phyloP scores from a whole-genome alignment of 2,329 filamentous ascomycete genomes.

The Pseudopithomyces chartarum region DNA sequence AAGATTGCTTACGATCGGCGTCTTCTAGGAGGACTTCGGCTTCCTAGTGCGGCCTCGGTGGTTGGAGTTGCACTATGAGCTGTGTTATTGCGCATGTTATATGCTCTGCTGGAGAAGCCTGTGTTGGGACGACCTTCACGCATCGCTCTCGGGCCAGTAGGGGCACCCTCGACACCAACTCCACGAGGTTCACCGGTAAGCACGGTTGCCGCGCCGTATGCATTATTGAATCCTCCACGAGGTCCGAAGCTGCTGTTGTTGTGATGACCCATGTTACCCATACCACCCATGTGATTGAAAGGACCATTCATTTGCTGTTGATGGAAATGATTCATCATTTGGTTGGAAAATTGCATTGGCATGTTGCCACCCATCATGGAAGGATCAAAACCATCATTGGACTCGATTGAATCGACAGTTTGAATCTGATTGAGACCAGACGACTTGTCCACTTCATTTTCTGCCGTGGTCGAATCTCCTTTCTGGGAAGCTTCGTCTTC shows the following conservation, averaged over 20 bases:
- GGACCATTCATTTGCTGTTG: constrained; percentile 56
- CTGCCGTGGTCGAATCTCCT: constrained; percentile 24
- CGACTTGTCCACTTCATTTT: constrained; percentile 17
- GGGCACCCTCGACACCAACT: constrained; percentile 72
- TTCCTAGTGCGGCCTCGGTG: constrained; percentile 24
- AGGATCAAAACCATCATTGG: constrained; percentile 27
- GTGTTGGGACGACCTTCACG: constrained; percentile 85
- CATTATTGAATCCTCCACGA: constrained; percentile 52
- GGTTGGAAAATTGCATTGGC: constrained; percentile 29
- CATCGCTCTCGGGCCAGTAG: constrained; percentile 94
- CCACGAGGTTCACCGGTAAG: constrained; percentile 50
- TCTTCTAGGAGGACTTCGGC: constrained; percentile 35
- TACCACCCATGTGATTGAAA: constrained; percentile 47
- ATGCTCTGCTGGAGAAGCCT: constrained; percentile 67
- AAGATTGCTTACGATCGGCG: constrained; percentile 35
- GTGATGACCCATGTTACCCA: constrained; percentile 45
- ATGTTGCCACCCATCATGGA: constrained; percentile 32
- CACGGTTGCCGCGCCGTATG: constrained; percentile 45
- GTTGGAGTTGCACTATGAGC: constrained; percentile 26
- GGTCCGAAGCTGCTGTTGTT: constrained; percentile 47
- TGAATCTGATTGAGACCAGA: constrained; percentile 40
- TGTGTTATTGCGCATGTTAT: constrained; percentile 33
- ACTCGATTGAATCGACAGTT: constrained; percentile 37
- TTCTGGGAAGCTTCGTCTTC: constrained; percentile 11
- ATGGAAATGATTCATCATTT: constrained; percentile 57